Conservation (phyloP, 2,329 filamentous ascomycete genomes). For the Cladosporium sp. region DNA sequence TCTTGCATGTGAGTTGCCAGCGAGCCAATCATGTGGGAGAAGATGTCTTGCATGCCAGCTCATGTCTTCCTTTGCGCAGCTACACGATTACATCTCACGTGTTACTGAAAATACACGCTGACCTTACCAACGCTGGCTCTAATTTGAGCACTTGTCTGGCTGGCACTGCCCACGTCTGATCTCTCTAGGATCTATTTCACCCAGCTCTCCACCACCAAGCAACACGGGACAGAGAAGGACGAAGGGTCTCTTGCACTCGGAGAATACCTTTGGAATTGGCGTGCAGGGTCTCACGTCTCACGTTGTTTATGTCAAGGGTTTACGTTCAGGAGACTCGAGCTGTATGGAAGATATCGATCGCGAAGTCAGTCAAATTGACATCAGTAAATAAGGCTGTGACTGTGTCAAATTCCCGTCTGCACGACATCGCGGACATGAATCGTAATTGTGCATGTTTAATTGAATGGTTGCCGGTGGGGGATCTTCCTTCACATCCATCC, state of each 20-base stretch:
- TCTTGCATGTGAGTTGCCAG: conserved; percentile 7
- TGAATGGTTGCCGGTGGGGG: conserved; percentile 2
- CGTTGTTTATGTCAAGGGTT: conserved; percentile 6
- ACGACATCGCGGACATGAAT: conserved; percentile 5
- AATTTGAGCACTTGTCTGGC: neutral
- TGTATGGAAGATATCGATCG: neutral
- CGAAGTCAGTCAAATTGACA: neutral
- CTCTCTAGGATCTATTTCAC: neutral
- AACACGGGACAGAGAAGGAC: neutral
- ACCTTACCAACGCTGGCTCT: neutral
- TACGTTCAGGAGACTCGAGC: neutral
- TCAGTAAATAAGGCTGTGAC: neutral
- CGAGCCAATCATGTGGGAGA: neutral
- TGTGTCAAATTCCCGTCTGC: neutral
- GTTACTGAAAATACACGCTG: neutral
- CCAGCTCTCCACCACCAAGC: neutral
- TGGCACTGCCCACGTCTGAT: neutral
- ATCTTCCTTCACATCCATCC: conserved; percentile 4
- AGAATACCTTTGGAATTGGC: neutral
- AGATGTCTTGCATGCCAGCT: conserved; percentile 20
- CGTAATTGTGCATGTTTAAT: neutral
- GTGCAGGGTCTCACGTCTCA: neutral
- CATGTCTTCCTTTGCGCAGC: conserved; percentile 15
- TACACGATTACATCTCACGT: conserved; percentile 5
- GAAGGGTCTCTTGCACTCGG: neutral